Evolutionary conservation across 164 flowering plant species (phyloP).

Genomic region (Protea cynaroides): DNA sequence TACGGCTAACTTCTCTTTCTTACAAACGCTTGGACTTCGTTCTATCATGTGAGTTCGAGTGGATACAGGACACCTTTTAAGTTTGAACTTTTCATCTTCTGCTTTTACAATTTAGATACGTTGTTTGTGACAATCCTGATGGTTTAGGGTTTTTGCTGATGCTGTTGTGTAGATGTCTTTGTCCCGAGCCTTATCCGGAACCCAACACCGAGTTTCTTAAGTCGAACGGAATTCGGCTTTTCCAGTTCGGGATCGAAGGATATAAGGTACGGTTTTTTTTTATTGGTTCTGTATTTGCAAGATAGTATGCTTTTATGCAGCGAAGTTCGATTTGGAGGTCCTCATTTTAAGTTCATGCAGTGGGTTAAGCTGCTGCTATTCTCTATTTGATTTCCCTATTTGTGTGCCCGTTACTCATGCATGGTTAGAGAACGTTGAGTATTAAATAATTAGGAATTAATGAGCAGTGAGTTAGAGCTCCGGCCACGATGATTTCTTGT

Average conservation of each 20-base stretch:
- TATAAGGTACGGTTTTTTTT: constrained; percentile 40
- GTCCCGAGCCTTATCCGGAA: constrained; percentile 93
- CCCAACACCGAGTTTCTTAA: constrained; percentile 61
- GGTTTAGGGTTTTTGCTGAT: constrained; percentile 10
- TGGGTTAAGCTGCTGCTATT: too few species aligned
- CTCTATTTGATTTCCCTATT: too few species aligned
- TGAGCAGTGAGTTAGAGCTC: too few species aligned
- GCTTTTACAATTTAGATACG: background rate
- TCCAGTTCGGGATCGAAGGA: constrained; percentile 83
- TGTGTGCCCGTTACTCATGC: too few species aligned
- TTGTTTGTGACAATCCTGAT: background rate
- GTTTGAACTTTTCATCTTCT: background rate
- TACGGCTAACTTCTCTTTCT: constrained; percentile 67
- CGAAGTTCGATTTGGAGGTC: background rate
- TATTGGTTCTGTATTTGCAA: background rate
- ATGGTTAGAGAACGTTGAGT: too few species aligned
- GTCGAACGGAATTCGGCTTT: constrained; percentile 62
- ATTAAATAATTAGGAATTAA: too few species aligned
- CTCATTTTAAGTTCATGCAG: background rate
- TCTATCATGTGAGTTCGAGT: constrained; percentile 58
- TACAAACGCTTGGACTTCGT: constrained; percentile 70
- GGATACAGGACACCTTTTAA: background rate
- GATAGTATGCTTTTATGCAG: background rate
- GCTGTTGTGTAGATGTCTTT: constrained; percentile 45
- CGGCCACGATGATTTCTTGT: too few species aligned